Base-by-base conservation (phyloP, 1,139 yeast species). In the Diutina neorugosa region DNA sequence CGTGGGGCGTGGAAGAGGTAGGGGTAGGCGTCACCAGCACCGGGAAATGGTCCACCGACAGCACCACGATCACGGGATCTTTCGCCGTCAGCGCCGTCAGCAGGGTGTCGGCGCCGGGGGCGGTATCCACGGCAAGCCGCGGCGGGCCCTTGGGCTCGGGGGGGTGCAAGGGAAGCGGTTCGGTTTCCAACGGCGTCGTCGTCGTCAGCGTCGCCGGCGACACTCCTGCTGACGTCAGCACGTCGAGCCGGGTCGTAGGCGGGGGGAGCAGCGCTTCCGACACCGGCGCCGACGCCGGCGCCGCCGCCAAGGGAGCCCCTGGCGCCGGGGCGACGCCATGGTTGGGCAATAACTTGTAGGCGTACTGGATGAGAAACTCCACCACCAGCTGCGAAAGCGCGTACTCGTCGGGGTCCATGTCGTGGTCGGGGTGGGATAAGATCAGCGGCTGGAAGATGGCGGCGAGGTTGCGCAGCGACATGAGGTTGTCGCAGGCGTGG, bases 371-470 rank as follows among this genome's bases (percentile, higher is more conserved):
- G 69, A 93, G 77, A 60, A 93, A 90, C 63, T 91, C 96, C 37
- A 93, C 86, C 31, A 89, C 96, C 11, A 84, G 77, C 60, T 93
- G 89, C 2, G 96, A 87, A 41, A 90, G 71, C 20, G 88, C 94
- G 68, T 91, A 91, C 66, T 93, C 97, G 42, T 82, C 86, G 1
- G 98, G 97, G 52, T 85, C 81, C 82, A 91, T 80, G 65, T 90
- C 96, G 66, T 93, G 98, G 60, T 77, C 79, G 6, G 97, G 96
- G 65, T 93, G 98, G 2, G 96, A 86, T 52, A 94, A 73, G 18
- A 94, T 82, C 20, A 96, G 86, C 2, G 98, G 98, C 68, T 93
- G 98, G 70, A 94, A 93, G 56, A 93, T 88, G 1, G 98, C 96
- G 0, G 98, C 96, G 59, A 93, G 72, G 64, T 94, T 93, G 60